These are phyloP conservation scores for Botryotinia convoluta DNA, from an alignment of 2,329 filamentous ascomycete genomes.

Conservation along the genomic window DNA sequence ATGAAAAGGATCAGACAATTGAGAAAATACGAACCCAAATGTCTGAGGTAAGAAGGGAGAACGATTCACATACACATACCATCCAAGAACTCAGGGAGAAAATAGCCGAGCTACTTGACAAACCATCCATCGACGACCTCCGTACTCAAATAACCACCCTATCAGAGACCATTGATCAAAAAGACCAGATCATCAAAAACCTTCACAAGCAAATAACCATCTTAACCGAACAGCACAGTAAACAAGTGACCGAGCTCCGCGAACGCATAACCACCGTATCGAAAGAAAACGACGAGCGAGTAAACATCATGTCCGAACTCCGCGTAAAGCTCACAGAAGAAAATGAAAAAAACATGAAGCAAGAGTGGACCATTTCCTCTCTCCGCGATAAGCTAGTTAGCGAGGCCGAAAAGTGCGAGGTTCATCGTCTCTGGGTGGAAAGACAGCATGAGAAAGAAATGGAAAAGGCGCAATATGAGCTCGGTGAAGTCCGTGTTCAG, in stretches of 20 bases:
- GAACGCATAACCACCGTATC: background rate
- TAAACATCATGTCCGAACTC: background rate
- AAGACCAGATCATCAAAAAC: background rate
- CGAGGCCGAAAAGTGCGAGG: background rate
- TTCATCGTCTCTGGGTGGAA: accelerated
- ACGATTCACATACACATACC: background rate
- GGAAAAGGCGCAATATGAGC: background rate
- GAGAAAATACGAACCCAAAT: background rate
- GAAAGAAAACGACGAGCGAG: background rate
- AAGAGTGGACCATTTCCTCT: background rate
- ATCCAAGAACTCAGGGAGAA: background rate
- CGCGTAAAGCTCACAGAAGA: background rate
- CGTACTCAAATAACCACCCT: background rate
- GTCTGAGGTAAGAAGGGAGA: accelerated
- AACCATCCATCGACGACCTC: background rate
- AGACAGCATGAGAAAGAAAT: background rate
- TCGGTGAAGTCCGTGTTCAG: accelerated
- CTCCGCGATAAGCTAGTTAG: background rate
- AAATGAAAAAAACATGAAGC: background rate
- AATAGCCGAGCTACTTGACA: background rate
- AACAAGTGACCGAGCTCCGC: background rate
- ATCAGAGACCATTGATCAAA: background rate
- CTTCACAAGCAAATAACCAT: background rate
- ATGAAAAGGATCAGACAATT: background rate
- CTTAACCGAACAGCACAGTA: background rate